Conservation (phyloP, 768 basidiomycete species). For the Leucocoprinus sp. region DNA sequence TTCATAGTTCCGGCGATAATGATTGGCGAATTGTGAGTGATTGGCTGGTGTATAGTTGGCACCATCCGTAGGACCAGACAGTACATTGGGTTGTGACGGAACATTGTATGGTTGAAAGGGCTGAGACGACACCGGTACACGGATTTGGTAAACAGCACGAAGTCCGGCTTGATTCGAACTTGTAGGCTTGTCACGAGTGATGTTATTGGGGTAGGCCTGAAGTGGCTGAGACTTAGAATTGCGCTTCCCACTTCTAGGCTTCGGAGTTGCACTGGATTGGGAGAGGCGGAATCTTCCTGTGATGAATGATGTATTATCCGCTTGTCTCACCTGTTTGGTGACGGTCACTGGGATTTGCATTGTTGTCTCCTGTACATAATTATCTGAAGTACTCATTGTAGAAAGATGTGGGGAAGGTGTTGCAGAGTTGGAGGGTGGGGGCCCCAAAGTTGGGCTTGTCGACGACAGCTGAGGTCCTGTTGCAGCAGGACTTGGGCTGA, state of each 20-base stretch:
- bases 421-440: conserved; percentile 9
- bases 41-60: background rate
- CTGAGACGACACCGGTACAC: background rate
- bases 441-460: conserved; percentile 4
- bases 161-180: background rate
- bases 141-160: conserved; percentile 3
- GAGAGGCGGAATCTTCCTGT: conserved; percentile 40
- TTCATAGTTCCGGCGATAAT: conserved; percentile 17
- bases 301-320: conserved; percentile 8
- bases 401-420: conserved; percentile 10
- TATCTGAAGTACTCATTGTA: conserved; percentile 7
- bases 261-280: conserved; percentile 26
- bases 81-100: background rate
- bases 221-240: conserved; percentile 1
- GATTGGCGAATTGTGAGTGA: conserved; percentile 2
- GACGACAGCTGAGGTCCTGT: conserved; percentile 6
- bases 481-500: conserved; percentile 13
- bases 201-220: background rate
- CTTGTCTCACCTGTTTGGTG: conserved; percentile 6
- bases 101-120: background rate
- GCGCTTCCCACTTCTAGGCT: conserved; percentile 1
- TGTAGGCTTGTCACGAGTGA: background rate
- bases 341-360: conserved; percentile 19
- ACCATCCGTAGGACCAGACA: background rate
- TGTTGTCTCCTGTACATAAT: conserved; percentile 2